Evolutionary conservation across 768 basidiomycete species (phyloP), one percentile per base, ranked within the genome.

Genomic region (Megacollybia marginata): DNA sequence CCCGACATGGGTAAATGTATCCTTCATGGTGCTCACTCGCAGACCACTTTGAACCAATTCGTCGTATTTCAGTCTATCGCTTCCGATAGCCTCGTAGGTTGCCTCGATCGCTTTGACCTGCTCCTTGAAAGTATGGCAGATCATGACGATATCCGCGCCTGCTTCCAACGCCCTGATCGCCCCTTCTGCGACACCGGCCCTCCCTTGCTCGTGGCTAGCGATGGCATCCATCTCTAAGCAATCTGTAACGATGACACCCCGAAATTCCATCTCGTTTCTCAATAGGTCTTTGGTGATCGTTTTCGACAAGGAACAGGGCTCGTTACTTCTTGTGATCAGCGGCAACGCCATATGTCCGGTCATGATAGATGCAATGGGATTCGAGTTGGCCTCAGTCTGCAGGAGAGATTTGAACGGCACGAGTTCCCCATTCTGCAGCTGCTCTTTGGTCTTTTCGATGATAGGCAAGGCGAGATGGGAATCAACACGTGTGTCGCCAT

Each of bases 141-240:
- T 77, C 85, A 88, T 87, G 4, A 69, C 82, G n/a, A 88, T 64
- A 50, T 88, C 86, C 13, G 80, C 80, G 4, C 85, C 85, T 0
- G 85, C 84, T 44, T 68, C 66, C 40, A 87, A 58, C 5, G 78
- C 75, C 51, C 70, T 59, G 15, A 85, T 72, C 0, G 82, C 79
- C 5, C 82, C 83, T 36, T 68, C 69, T 48, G 74, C 71, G 3
- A 73, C 65, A 6, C 80, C 80, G 52, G 65, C 67, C 15, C 67
- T 70, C 5, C 72, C 73, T 47, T 68, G 63, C 10, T 71, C 66
- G 15, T 66, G 65, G 28, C 73, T 69, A 1, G 79, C 73, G 13
- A 87, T 75, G 10, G 86, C 84, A 44, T 81, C 81, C 85, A 88
- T 87, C 65, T 87, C 85, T 19, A 88, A 64, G 57, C 85, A 87